These are phyloP conservation scores for Hypoxylon fragiforme DNA, from an alignment of 495 filamentous ascomycete genomes.

Conservation along the genomic window DNA sequence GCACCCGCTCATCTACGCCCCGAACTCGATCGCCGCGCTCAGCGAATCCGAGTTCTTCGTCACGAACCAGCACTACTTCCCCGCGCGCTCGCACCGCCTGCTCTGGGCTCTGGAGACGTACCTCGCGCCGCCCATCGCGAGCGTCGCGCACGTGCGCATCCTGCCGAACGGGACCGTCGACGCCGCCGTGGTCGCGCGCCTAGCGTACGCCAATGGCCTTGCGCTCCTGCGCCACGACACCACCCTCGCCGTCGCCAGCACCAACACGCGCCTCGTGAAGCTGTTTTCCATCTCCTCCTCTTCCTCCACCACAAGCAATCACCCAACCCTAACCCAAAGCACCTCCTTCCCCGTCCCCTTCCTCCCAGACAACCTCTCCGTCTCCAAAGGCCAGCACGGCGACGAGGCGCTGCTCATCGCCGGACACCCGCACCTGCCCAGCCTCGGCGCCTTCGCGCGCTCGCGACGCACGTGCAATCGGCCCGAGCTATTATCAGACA, in stretches of 20 bases:
- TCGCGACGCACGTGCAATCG: background rate
- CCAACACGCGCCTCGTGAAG: background rate
- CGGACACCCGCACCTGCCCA: slow-evolving; percentile 2
- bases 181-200: background rate
- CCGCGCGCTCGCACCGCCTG: background rate
- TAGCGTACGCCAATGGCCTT: background rate
- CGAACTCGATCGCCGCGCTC: background rate
- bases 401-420: slow-evolving; percentile 1
- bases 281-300: background rate
- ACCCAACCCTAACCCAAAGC: background rate
- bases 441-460: background rate
- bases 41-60: background rate
- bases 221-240: background rate
- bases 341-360: background rate
- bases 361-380: background rate
- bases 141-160: slow-evolving; percentile 1
- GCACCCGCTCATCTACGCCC: background rate
- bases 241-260: background rate
- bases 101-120: slow-evolving; percentile 1
- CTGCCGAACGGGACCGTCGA: background rate
- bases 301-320: background rate
- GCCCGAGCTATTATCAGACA: background rate
- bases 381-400: background rate
- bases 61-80: slow-evolving; percentile 1
- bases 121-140: background rate